Conservation (phyloP, 306 rosid genomes). For the Abrus pulchellus region DNA sequence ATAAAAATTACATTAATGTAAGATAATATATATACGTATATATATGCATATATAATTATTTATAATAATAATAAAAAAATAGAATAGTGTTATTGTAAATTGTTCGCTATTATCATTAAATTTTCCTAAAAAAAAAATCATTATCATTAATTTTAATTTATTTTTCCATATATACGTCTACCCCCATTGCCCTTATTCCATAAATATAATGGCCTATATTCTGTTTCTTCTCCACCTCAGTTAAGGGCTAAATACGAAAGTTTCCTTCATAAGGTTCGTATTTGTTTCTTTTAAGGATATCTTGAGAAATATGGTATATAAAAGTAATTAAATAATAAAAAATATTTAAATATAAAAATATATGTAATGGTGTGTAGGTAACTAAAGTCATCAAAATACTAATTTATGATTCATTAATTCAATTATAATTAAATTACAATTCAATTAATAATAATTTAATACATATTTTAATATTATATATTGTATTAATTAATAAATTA, state of each 20-base stretch:
- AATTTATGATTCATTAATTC: no score
- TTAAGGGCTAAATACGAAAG: background rate
- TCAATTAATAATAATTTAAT: no score
- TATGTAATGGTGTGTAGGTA: background rate
- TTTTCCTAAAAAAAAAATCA: no score
- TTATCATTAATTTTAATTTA: no score
- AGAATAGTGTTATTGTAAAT: background rate
- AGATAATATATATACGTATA: background rate
- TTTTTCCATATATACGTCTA: no score
- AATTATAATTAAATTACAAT: no score
- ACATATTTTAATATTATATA: no score
- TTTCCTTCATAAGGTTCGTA: background rate
- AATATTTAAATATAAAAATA: background rate
- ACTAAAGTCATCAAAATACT: background rate
- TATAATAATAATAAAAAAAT: background rate
- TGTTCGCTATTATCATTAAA: background rate
- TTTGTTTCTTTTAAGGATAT: background rate
- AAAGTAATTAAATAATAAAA: background rate
- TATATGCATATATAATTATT: background rate
- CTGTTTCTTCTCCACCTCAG: background rate
- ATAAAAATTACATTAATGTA: background rate
- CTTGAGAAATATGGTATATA: background rate
- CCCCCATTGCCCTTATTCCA: background rate
- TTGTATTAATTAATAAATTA: no score
- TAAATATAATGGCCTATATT: background rate